Evolutionary conservation across 2,329 filamentous ascomycete species (phyloP), one percentile per base, ranked within the genome.

Genomic region (Endothia cerciana): DNA sequence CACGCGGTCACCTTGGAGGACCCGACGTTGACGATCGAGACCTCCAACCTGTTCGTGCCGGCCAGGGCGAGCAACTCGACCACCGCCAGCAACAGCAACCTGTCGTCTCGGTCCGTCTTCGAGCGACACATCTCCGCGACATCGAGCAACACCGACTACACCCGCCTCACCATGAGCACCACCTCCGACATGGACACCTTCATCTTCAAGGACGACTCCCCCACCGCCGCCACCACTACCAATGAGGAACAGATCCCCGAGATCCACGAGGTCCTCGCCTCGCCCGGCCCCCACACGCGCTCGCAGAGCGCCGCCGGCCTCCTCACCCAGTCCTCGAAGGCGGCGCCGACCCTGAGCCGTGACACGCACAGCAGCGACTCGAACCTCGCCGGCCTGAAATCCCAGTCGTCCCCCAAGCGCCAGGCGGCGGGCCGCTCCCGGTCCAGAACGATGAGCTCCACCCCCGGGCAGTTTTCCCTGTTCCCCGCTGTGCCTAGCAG

Each of bases 21-120:
- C 68, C 78, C 75, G 5, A 72, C 74, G 11, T 69, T 77, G 67
- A 73, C 69, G 28, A 73, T 78, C 66, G 75, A 76, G 47, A 75
- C 72, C 22, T 71, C 75, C 2, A 72, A 45, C n/a, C 68, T 76
- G n/a, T 73, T 76, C 28, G 72, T 76, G 17, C 74, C 78, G 45
- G 75, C 82, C 64, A 82, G 85, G 19, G 81, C 79, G 28, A 87
- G 85, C 74, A 84, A 83, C 13, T 87, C 84, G 7, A 87, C 85
- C 6, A 85, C 81, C 1, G 79, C 75, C 30, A 87, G 84, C 60
- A 76, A 77, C 65, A 80, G 80, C 19, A 76, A 77, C 65, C 80
- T 81, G 15, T 85, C 81, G 3, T 77, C 77, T 36, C 78, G 79
- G 28, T 83, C 83, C 1, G 77, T 79, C 36, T 83, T 81, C 22